Evolutionary conservation across 1,284 basidiomycete genomes (phyloP).

Genomic region (Apiotrichum veenhuisii): DNA sequence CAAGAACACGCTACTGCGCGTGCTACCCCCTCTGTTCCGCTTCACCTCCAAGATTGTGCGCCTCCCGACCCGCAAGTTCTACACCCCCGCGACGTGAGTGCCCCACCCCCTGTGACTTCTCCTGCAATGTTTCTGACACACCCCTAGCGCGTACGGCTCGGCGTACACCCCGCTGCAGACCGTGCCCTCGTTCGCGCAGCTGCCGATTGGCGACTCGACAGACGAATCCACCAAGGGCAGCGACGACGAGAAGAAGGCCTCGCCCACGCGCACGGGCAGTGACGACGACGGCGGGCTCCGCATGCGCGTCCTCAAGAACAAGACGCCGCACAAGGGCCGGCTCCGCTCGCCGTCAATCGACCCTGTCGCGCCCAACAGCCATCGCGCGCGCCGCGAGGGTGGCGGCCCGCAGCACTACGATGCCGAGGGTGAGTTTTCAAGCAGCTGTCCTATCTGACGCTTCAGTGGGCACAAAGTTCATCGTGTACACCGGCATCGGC

Average conservation of each 20-base stretch:
- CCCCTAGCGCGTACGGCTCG: slow-evolving; percentile 64
- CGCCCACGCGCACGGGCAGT: neutral
- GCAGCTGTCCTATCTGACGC: neutral
- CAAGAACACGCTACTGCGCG: slow-evolving; percentile 66
- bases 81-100: slow-evolving; percentile 72
- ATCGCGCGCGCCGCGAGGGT: neutral
- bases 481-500: slow-evolving; percentile 84
- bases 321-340: neutral
- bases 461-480: slow-evolving; percentile 80
- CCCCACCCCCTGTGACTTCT: neutral
- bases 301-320: neutral
- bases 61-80: slow-evolving; percentile 70
- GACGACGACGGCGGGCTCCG: neutral
- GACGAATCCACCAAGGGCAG: slow-evolving; percentile 35
- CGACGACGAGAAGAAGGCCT: neutral
- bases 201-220: slow-evolving; percentile 45
- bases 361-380: slow-evolving; percentile 9
- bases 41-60: slow-evolving; percentile 55
- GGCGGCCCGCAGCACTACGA: slow-evolving; percentile 50
- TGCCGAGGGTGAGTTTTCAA: slow-evolving; percentile 64
- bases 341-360: slow-evolving; percentile 6
- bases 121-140: neutral
- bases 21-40: slow-evolving; percentile 76
- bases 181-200: slow-evolving; percentile 79
- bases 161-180: slow-evolving; percentile 60